phyloP scores from a whole-genome alignment of 2,329 filamentous ascomycete genomes.

The Phaeosphaeria sp. region DNA sequence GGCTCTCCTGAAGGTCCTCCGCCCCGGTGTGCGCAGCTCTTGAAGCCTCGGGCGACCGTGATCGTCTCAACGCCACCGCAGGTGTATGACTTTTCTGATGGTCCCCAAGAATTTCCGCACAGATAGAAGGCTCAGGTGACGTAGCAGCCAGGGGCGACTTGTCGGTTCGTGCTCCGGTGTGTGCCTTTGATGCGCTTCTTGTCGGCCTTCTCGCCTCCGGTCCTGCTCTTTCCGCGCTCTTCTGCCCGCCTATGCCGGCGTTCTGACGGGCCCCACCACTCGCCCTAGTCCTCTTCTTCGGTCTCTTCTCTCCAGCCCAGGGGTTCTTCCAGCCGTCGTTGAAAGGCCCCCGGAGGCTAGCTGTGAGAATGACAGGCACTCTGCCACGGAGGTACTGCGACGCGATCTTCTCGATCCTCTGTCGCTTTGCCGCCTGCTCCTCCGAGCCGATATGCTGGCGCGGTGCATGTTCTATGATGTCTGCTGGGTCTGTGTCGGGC shows the following conservation, averaged over 20 bases:
- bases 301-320: slow-evolving; percentile 28
- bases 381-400: slow-evolving; percentile 65
- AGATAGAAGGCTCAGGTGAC: too few species aligned
- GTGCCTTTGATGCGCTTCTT: not conserved
- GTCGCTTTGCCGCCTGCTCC: slow-evolving; percentile 58
- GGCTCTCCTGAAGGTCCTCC: slow-evolving; percentile 7
- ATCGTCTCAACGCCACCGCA: slow-evolving; percentile 7
- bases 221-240: not conserved
- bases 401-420: slow-evolving; percentile 67
- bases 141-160: too few species aligned
- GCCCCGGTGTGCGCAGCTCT: slow-evolving; percentile 14
- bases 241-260: not conserved
- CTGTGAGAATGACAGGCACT: slow-evolving; percentile 65
- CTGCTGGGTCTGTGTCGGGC: slow-evolving; percentile 24
- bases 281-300: not conserved
- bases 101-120: too few species aligned
- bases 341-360: slow-evolving; percentile 69
- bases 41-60: slow-evolving; percentile 24
- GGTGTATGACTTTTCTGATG: not conserved
- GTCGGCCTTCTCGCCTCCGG: not conserved
- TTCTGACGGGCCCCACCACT: not conserved
- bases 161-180: not conserved
- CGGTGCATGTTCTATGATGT: slow-evolving; percentile 57
- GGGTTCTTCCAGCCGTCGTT: slow-evolving; percentile 48
- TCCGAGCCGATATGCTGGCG: slow-evolving; percentile 64